Percentiles rank a stretch among this genome's conserved stretches.
phyloP scores from a whole-genome alignment of 495 filamentous ascomycete genomes.

The Physcia stellaris region DNA sequence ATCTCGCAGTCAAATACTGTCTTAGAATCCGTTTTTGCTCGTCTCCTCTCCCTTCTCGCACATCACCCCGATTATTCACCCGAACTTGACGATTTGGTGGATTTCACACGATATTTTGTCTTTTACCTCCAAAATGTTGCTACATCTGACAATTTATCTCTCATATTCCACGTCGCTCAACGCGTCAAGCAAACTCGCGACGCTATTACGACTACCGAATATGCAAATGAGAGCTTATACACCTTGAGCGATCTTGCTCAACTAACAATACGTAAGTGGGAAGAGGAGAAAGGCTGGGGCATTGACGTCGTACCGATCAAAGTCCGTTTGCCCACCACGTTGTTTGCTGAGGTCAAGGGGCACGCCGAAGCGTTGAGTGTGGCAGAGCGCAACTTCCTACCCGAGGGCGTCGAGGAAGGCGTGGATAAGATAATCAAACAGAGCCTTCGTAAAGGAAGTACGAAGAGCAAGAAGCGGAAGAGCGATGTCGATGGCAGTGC shows the following conservation, averaged over 20 bases:
- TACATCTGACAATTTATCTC: conserved; percentile 69
- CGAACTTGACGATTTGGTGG: conserved; percentile 52
- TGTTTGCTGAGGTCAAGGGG: conserved; percentile 61
- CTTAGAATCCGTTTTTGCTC: conserved; percentile 75
- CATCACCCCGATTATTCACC: conserved; percentile 86
- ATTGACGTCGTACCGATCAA: conserved; percentile 76
- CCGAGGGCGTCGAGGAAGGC: conserved; percentile 65
- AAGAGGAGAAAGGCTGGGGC: conserved; percentile 41
- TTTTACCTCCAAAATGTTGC: conserved; percentile 79
- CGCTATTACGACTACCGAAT: conserved; percentile 40
- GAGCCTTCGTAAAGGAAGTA: conserved; percentile 27
- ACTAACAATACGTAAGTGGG: conserved; percentile 67
- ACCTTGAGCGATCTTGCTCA: conserved; percentile 82
- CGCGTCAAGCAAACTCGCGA: conserved; percentile 84
- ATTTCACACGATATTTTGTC: conserved; percentile 74
- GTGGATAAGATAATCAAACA: conserved; percentile 51
- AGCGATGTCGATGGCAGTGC: conserved; percentile 29
- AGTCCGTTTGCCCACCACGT: conserved; percentile 58
- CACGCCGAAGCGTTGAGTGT: conserved; percentile 72
- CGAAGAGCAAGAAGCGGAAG: conserved; percentile 34
- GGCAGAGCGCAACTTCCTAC: conserved; percentile 68
- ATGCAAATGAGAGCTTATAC: conserved; percentile 43
- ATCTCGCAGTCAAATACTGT: conserved; percentile 37
- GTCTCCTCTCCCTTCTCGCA: conserved; percentile 74
- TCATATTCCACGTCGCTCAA: conserved; percentile 87